Base-by-base conservation (phyloP, 2,329 filamentous ascomycete genomes). In the Ambrosiella cleistominuta region DNA sequence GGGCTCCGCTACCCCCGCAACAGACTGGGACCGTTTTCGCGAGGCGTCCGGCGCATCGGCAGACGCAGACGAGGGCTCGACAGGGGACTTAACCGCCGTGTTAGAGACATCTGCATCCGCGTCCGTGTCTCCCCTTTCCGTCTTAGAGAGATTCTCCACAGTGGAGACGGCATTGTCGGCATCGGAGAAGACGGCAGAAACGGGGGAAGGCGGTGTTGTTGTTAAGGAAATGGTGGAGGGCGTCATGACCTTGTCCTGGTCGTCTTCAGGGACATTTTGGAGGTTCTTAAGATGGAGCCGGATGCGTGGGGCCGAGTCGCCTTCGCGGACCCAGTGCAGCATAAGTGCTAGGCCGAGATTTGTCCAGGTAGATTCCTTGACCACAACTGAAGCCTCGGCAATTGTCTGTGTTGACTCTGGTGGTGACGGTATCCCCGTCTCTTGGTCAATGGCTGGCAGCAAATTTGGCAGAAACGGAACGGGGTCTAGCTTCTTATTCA, bases 11-110 rank as follows among this genome's bases (percentile, higher is more conserved):
- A 84, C 67, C 2, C 80, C 80, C 3, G 81, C 81, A 37, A 70
- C 69, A 9, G 81, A 84, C 61, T 83, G 80, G 1, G 81, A 83
- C 54, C 81, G 73, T 65, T 83, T 83, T 55, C 80, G 73, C 2
- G 60, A 45, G 3, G 39, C 35, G 7, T 47, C 56, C 2, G 56
- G 51, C 8, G 35, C 36, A n/a, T 47, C 27, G 2, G 61, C 50
- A 15, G 58, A 58, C 17, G 55, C 60, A 42, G 40, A 11, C 11
- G 40, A 11, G 40, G 7, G 40, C 11, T 11, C 40, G 2, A 42
- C n/a, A 4, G 40, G 11, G 40, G 40, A 8, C 27, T 27, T 27
- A 27, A 27, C 27, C 27, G 2, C 27, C 27, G 27, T 27, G 27
- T 27, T 27, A 27, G 27, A 27, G 3, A 5, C 27, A 3, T 27